phyloP scores from a whole-genome alignment of 768 basidiomycete species.

The Serpula lacrymans region DNA sequence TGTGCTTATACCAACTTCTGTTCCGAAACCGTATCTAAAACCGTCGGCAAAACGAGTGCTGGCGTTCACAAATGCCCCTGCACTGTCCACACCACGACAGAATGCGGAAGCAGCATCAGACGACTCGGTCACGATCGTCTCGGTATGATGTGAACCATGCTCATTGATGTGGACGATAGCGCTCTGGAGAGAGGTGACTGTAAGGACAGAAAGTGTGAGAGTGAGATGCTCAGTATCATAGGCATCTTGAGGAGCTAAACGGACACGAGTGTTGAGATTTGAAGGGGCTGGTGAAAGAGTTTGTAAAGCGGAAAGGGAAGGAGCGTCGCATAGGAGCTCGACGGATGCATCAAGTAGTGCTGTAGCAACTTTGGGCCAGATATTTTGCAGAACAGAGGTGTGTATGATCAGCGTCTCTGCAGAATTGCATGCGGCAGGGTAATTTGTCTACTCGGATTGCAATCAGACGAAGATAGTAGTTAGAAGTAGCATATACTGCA shows the following conservation, averaged over 20 bases:
- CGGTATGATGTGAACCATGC: conserved; percentile 95
- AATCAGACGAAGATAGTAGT: conserved; percentile 3
- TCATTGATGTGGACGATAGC: conserved; percentile 90
- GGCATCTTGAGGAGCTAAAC: conserved; percentile 52
- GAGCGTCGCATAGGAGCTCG: conserved; percentile 73
- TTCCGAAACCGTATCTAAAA: conserved; percentile 94
- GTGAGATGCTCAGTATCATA: conserved; percentile 90
- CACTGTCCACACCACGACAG: conserved; percentile 85
- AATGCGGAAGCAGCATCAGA: conserved; percentile 58
- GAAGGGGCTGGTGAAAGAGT: conserved; percentile 26
- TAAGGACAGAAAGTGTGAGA: conserved; percentile 76
- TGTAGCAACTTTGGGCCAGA: conserved; percentile 80
- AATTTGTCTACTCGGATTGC: conserved; percentile 61
- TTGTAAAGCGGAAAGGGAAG: conserved; percentile 49
- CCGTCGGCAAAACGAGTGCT: conserved; percentile 97
- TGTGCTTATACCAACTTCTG: conserved; percentile 97
- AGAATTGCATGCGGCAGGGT: conserved; percentile 95
- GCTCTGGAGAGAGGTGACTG: conserved; percentile 63
- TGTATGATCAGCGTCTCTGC: conserved; percentile 89
- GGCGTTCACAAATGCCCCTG: conserved; percentile 92
- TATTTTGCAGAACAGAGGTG: conserved; percentile 57
- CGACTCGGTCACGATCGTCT: conserved; percentile 85
- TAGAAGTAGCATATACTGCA: conserved; percentile 26
- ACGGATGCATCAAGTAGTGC: conserved; percentile 70
- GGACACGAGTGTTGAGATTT: conserved; percentile 46